A percentile compares a stretch with the other conserved stretches of the same genome.
Conservation (phyloP, 495 filamentous ascomycete genomes). For the Penicillium samsonianum region DNA sequence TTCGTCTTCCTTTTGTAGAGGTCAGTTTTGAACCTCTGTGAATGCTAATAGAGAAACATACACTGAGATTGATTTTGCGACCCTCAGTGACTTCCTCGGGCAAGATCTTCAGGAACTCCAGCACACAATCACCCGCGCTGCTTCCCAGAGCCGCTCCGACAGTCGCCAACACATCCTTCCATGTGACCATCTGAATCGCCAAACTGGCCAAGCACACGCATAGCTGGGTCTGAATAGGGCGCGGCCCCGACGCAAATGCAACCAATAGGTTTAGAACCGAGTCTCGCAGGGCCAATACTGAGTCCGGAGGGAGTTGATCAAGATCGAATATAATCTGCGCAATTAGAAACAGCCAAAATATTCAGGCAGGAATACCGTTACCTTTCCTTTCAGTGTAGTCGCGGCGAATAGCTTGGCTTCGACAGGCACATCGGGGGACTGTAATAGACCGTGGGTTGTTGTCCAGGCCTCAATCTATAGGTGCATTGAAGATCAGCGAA, state of each 20-base stretch:
- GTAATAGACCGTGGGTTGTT: constrained; percentile 79
- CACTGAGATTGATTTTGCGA: constrained; percentile 96
- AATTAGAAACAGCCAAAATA: constrained; percentile 18
- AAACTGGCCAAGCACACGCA: constrained; percentile 92
- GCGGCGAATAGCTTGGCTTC: constrained; percentile 95
- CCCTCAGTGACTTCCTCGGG: constrained; percentile 99
- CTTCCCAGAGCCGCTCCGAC: constrained; percentile 79
- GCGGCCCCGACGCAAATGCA: constrained; percentile 75
- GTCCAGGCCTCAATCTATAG: constrained; percentile 84
- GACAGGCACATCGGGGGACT: constrained; percentile 67
- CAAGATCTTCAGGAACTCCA: constrained; percentile 94
- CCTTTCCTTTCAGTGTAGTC: constrained; percentile 97
- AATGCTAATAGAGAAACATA: constrained; percentile 57
- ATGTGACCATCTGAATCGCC: constrained; percentile 92
- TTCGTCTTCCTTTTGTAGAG: constrained; percentile 79
- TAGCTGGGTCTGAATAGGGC: constrained; percentile 89
- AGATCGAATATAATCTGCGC: constrained; percentile 78
- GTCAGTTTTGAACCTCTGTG: constrained; percentile 4
- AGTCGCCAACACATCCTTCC: constrained; percentile 87
- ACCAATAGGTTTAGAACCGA: constrained; percentile 79
- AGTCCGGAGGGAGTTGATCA: constrained; percentile 77
- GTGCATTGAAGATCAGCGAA: background rate
- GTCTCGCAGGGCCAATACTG: constrained; percentile 74
- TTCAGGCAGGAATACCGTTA: constrained; percentile 40
- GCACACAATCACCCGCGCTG: constrained; percentile 75